Base-by-base conservation (phyloP, 164 flowering plant genomes). In the Vitis vinifera region DNA sequence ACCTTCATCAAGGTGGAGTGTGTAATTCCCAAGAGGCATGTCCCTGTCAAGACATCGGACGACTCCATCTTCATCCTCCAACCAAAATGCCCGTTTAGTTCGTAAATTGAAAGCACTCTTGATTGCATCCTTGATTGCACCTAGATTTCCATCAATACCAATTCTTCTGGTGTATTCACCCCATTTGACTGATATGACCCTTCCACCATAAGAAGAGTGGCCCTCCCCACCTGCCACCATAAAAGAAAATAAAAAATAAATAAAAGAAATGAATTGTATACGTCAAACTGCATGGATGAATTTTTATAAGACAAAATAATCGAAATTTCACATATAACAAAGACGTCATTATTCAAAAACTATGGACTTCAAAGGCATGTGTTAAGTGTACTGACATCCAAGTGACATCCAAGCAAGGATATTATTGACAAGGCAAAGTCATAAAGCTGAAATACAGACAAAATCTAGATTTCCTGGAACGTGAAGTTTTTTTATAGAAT, bases 51-150 rank as follows among this genome's bases (percentile, higher is more conserved):
- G 71, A 60, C 77, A 72, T 67, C 81, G 71, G 48, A 80, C 74
- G 49, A 80, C 67, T 37, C 77, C 81, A 63, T 78, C 79, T 60
- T 75, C 81, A 61, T 80, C 83, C 73, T 80, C 83, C 57, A 80
- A 44, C 83, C 81, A 80, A 70, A 80, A 80, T 51, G 78, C 70
- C 14, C 83, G 68, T 66, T 68, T 77, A 6, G 81, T 69, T 65
- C 83, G 75, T 60, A 80, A 66, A 60, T 79, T 68, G 69, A 80
- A 80, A 27, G 81, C 75, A 50, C 70, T 67, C 63, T 52, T 75
- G 68, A 80, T 77, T 9, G 81, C 77, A 29, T 77, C 79, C 51
- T 75, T 80, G 19, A 80, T 77, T 55, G 83, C 83, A 69, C 67
- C 77, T 8, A 79, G 71, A 31, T 77, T 72, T 64, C 83, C 83